Evolutionary conservation across 768 basidiomycete genomes (phyloP), one percentile per base, ranked within the genome.

Genomic region (Rhodotorula babjevae): DNA sequence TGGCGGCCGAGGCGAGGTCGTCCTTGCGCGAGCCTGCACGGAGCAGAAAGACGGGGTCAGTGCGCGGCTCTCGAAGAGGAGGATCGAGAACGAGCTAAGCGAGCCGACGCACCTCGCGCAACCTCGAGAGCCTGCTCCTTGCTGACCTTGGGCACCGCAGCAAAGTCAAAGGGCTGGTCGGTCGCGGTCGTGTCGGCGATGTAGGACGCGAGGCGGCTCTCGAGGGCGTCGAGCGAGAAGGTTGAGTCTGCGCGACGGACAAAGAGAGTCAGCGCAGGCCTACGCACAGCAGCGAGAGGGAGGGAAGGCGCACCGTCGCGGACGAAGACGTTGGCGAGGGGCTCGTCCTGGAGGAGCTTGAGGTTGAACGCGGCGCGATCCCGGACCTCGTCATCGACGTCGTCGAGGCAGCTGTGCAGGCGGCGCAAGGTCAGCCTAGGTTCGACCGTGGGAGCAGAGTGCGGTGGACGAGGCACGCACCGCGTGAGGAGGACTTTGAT

Each of bases 381-480:
- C 57, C 96, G 88, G 65, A 99, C 96, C 84, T 99, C 96, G 78
- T 99, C 96, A 72, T 99, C 96, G 29, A 97, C 92, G 80, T 99
- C 96, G 80, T 98, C 95, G 77, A 99, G 83, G 80, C 96, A 99
- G 73, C 93, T 93, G 73, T 18, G 25, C 14, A 27, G 23, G 4
- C 6, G 29, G 4, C 29, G 15, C 6, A 11, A 23, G 23, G 14
- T 7, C 33, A 52, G 36, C 9, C n/a, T n/a, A n/a, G n/a, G n/a
- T n/a, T n/a, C n/a, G n/a, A n/a, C n/a, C n/a, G n/a, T n/a, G n/a
- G n/a, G n/a, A n/a, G n/a, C n/a, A n/a, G n/a, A n/a, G n/a, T n/a
- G n/a, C n/a, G n/a, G n/a, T n/a, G n/a, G n/a, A n/a, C n/a, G n/a
- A n/a, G 23, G 47, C 18, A 83, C 84, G 44, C 46, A 91, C 91